Conservation (phyloP, 208 protist species). For the Acanthamoeba triangularis region DNA sequence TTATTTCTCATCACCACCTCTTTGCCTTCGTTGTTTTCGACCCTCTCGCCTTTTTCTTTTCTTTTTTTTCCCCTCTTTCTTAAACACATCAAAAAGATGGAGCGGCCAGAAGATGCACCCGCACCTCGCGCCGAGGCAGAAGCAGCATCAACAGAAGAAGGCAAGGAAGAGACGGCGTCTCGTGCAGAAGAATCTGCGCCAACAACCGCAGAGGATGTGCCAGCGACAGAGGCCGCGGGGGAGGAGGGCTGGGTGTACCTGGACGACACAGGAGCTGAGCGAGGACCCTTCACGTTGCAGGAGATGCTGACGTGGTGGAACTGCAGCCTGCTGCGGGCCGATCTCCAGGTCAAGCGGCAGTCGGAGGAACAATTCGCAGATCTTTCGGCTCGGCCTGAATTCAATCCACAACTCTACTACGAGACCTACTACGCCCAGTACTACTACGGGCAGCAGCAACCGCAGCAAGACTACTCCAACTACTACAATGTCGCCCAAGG, state of each 20-base stretch:
- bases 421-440: conserved; percentile 23
- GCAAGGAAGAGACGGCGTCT: too few relatives aligned
- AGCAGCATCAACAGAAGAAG: not conserved
- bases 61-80: not conserved
- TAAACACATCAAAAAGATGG: too few relatives aligned
- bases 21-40: not conserved
- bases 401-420: conserved; percentile 59
- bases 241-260: conserved; percentile 66
- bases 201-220: not conserved
- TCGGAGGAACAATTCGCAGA: conserved; percentile 32
- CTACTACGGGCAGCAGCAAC: not conserved
- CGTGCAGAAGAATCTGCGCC: not conserved
- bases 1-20: not conserved
- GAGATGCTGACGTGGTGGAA: conserved; percentile 71
- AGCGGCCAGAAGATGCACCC: not conserved
- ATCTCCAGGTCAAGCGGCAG: conserved; percentile 20
- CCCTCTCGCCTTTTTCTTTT: not conserved
- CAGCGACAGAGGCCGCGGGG: not conserved
- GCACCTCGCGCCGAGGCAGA: too few relatives aligned
- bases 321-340: conserved; percentile 20
- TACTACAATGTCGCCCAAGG: not conserved
- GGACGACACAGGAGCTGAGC: conserved; percentile 5
- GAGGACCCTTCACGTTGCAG: conserved; percentile 50
- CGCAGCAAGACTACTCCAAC: not conserved
- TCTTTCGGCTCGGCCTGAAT: conserved; percentile 22